Evolutionary conservation across 1,284 basidiomycete species (phyloP).

Genomic region (Sparassis latifolia): DNA sequence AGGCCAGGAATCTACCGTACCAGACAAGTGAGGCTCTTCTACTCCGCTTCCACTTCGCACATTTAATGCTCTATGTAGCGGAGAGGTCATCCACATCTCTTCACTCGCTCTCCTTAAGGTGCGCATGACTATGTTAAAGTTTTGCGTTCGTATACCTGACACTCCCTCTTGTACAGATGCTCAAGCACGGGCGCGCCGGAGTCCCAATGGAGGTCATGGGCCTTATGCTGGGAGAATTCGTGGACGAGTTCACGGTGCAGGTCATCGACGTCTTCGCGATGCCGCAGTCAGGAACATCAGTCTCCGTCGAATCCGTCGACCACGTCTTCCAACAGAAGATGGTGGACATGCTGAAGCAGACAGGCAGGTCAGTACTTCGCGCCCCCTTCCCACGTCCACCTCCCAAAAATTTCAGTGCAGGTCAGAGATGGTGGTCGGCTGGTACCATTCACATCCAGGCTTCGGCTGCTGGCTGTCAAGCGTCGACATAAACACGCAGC

Average conservation of each 20-base stretch:
- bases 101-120: slow-evolving; percentile 92
- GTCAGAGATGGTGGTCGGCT: slow-evolving; percentile 98
- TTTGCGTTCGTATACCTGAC: neutral
- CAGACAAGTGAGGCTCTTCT: slow-evolving; percentile 57
- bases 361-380: slow-evolving; percentile 68
- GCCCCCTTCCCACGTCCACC: neutral
- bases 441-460: slow-evolving; percentile 99
- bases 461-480: slow-evolving; percentile 99
- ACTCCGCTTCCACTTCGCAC: neutral
- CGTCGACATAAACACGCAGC: slow-evolving; percentile 99
- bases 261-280: slow-evolving; percentile 99
- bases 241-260: slow-evolving; percentile 97
- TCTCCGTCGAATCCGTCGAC: slow-evolving; percentile 98
- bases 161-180: slow-evolving; percentile 60
- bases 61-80: slow-evolving; percentile 41
- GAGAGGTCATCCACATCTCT: slow-evolving; percentile 96
- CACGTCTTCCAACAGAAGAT: slow-evolving; percentile 99
- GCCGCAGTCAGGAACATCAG: slow-evolving; percentile 98
- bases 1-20: slow-evolving; percentile 46
- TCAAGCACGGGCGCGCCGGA: slow-evolving; percentile 98
- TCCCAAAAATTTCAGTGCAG: slow-evolving; percentile 32
- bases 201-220: slow-evolving; percentile 99
- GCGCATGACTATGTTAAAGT: neutral
- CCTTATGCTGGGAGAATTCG: slow-evolving; percentile 97
- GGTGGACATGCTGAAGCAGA: slow-evolving; percentile 99